Evolutionary conservation across 2,329 filamentous ascomycete species (phyloP), one percentile per base, ranked within the genome.

Genomic region (Alternaria hordeiaustralica): DNA sequence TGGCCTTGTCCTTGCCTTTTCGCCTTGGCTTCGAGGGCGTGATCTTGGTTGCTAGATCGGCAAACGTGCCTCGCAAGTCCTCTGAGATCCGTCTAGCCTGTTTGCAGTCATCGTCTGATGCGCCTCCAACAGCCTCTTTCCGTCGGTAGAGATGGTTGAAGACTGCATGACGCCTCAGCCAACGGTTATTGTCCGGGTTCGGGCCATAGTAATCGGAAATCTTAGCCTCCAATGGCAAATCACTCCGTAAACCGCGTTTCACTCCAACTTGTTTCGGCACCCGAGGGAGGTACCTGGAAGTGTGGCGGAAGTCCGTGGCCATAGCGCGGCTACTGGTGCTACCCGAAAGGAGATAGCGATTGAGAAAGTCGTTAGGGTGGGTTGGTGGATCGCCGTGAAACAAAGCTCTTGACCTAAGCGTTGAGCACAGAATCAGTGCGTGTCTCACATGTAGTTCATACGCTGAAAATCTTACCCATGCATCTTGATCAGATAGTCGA

Each of bases 401-500:
- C 28, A 73, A 65, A 4, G 64, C 65, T 23, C 64, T 49, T 8
- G 33, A 15, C 13, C 36, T 41, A 41, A 41, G 36, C 36, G 36
- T 41, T 41, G 36, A 41, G 36, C 36, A 41, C 36, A 41, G 36
- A 41, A 41, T 41, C 36, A 41, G 36, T 41, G 36, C 36, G n/a
- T 41, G 36, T 41, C 36, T 41, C 36, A 41, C 8, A 41, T 41
- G 36, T 41, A 41, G 36, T 41, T 41, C 36, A 41, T 41, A 41
- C 36, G 36, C 36, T 18, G 36, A 41, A 41, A 41, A 41, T 41
- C 36, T 41, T 41, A 41, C 36, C 64, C 66, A 45, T 71, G 69
- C 36, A 56, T 61, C 15, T 68, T n/a, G 6, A 73, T 68, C 51
- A 73, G 57, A 55, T 65, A 69, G 4, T 73, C 69, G 13, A 73